Percentiles rank a stretch among this genome's conserved stretches.
Evolutionary conservation across 805 yeast genomes (phyloP).

Genomic region (Yamadazyma akitaensis): DNA sequence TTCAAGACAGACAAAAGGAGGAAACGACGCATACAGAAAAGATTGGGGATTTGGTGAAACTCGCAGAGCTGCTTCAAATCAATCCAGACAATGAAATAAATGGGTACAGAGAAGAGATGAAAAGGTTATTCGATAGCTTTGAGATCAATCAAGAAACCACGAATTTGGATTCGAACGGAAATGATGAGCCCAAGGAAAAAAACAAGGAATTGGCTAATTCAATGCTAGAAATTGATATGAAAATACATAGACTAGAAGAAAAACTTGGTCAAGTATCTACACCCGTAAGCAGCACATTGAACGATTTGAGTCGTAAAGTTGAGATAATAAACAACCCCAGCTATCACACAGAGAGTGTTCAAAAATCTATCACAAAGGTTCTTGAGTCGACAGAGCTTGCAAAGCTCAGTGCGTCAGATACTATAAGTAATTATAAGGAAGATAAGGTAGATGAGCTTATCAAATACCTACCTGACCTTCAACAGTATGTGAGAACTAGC

Average conservation of each 20-base stretch:
- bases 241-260: slow-evolving; percentile 6
- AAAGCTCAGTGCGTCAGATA: slow-evolving; percentile 3
- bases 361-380: slow-evolving; percentile 22
- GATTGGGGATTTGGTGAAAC: slow-evolving; percentile 8
- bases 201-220: not conserved
- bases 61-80: slow-evolving; percentile 8
- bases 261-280: slow-evolving; percentile 4
- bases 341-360: slow-evolving; percentile 22
- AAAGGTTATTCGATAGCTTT: not conserved
- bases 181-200: not conserved
- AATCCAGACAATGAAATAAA: not conserved
- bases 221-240: slow-evolving; percentile 10
- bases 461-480: slow-evolving; percentile 24
- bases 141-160: not conserved
- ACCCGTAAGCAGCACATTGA: slow-evolving; percentile 20
- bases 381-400: slow-evolving; percentile 25
- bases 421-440: slow-evolving; percentile 3
- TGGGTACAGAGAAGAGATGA: not conserved
- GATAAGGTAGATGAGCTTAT: slow-evolving; percentile 25
- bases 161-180: not conserved
- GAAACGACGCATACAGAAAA: slow-evolving; percentile 1
- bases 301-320: slow-evolving; percentile 31
- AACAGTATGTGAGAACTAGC: slow-evolving; percentile 17
- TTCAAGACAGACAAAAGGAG: slow-evolving; percentile 18
- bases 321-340: slow-evolving; percentile 36